phyloP scores from a whole-genome alignment of 1,284 basidiomycete genomes.

The Trametes versicolor region DNA sequence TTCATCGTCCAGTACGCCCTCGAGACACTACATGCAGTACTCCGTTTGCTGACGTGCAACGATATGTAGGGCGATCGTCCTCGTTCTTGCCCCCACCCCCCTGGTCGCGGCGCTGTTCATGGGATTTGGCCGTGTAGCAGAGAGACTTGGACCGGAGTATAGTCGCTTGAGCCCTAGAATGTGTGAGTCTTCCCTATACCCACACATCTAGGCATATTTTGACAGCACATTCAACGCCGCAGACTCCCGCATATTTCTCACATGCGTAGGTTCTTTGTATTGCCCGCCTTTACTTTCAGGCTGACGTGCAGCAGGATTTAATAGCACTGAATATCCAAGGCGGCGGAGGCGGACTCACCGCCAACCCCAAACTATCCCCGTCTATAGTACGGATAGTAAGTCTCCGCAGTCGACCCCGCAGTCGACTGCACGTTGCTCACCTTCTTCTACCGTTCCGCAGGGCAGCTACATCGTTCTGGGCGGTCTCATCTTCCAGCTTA shows the following conservation, averaged over 20 bases:
- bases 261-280: conserved; percentile 46
- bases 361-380: conserved; percentile 28
- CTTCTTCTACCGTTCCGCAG: neutral
- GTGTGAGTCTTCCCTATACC: conserved; percentile 35
- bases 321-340: conserved; percentile 63
- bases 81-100: conserved; percentile 62
- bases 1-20: conserved; percentile 56
- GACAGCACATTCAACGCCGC: no score
- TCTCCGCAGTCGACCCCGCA: neutral
- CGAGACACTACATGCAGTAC: no score
- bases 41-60: neutral
- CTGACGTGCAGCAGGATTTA: conserved; percentile 46
- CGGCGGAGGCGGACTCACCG: conserved; percentile 61
- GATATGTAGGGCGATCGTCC: conserved; percentile 46
- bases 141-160: conserved; percentile 54
- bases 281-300: neutral
- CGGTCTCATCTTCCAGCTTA: conserved; percentile 63
- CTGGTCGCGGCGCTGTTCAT: conserved; percentile 65
- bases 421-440: neutral
- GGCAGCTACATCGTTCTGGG: conserved; percentile 63
- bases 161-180: conserved; percentile 49
- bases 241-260: conserved; percentile 62
- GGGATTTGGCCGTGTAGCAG: conserved; percentile 59
- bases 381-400: neutral
- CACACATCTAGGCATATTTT: no score